phyloP scores from a whole-genome alignment of 1,284 basidiomycete species.

The Coniferiporia sulphurascens region DNA sequence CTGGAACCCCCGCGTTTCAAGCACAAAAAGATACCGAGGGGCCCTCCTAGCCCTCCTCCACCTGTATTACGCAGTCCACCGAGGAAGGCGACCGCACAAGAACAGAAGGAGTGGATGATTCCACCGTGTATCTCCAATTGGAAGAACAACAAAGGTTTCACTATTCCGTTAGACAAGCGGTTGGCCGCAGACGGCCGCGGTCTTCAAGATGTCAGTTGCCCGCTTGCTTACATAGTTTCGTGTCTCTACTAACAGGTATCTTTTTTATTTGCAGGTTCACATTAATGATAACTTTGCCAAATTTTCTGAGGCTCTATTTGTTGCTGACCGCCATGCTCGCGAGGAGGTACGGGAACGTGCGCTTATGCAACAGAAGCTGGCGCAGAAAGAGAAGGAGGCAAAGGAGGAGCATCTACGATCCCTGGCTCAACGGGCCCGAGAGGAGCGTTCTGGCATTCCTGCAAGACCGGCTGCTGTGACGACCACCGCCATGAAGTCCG shows the following conservation, averaged over 20 bases:
- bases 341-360: conserved; percentile 96
- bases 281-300: conserved; percentile 99
- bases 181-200: conserved; percentile 96
- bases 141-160: conserved; percentile 99
- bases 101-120: conserved; percentile 99
- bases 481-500: conserved; percentile 66
- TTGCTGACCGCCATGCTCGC: conserved; percentile 97
- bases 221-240: neutral
- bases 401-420: conserved; percentile 96
- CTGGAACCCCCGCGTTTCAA: conserved; percentile 96
- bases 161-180: conserved; percentile 97
- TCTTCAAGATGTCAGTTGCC: conserved; percentile 84
- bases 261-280: conserved; percentile 56
- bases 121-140: conserved; percentile 99
- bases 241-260: conserved; percentile 16
- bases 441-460: conserved; percentile 81
- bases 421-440: conserved; percentile 91
- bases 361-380: conserved; percentile 97
- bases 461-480: conserved; percentile 49
- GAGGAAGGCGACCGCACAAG: conserved; percentile 90
- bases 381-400: conserved; percentile 94
- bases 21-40: conserved; percentile 96
- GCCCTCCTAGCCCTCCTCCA: conserved; percentile 93
- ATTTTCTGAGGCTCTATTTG: conserved; percentile 92
- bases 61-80: conserved; percentile 97